Evolutionary conservation across 208 protist species (phyloP).

Genomic region (Trypanosoma melophagium): DNA sequence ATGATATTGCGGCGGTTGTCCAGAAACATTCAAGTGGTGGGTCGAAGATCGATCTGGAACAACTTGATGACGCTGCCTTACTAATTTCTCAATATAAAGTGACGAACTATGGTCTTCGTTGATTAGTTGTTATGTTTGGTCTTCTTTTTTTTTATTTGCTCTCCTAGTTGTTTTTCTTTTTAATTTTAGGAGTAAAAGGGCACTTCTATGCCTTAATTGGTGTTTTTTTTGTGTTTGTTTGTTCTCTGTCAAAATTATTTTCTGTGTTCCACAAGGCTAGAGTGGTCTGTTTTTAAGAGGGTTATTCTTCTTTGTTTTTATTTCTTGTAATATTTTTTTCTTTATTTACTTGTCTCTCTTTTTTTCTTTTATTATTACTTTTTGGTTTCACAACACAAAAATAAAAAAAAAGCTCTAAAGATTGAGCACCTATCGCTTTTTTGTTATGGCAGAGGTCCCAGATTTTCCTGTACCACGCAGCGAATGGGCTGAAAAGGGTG

Average conservation of each 20-base stretch:
- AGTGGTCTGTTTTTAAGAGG: too few relatives aligned
- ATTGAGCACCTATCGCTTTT: neutral
- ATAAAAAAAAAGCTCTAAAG: too few relatives aligned
- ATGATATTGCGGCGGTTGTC: slow-evolving; percentile 53
- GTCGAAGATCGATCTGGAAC: slow-evolving; percentile 39
- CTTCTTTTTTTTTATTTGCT: neutral
- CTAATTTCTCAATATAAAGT: slow-evolving; percentile 65
- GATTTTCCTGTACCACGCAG: slow-evolving; percentile 41
- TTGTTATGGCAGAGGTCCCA: slow-evolving; percentile 15
- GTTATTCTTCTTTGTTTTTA: too few relatives aligned
- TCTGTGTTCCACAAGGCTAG: too few relatives aligned
- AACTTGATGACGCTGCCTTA: slow-evolving; percentile 49
- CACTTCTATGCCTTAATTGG: too few relatives aligned
- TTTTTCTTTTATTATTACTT: too few relatives aligned
- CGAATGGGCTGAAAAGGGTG: slow-evolving; percentile 35
- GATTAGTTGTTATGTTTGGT: slow-evolving; percentile 4
- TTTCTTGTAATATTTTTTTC: too few relatives aligned
- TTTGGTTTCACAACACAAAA: too few relatives aligned
- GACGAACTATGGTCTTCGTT: slow-evolving; percentile 47
- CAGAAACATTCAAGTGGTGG: slow-evolving; percentile 37
- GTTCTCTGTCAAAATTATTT: too few relatives aligned
- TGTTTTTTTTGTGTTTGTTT: too few relatives aligned
- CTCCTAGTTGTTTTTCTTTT: neutral
- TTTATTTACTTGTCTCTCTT: too few relatives aligned
- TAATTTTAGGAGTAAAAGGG: too few relatives aligned